Evolutionary conservation across 768 basidiomycete genomes (phyloP).

Genomic region (Pleurotus platypus): DNA sequence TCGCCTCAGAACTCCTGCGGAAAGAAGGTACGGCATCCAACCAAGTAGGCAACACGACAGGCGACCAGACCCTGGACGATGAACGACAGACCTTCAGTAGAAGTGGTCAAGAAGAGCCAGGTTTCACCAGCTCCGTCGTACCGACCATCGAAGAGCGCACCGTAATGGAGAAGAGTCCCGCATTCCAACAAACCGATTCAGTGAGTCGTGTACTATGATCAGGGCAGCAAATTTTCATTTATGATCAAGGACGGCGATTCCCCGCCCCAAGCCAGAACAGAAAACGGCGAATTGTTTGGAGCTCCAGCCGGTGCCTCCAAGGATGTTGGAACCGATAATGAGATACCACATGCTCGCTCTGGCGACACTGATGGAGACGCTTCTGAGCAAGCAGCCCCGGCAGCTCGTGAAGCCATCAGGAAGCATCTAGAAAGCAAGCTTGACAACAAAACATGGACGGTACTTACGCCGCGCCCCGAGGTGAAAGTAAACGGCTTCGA

Average conservation of each 20-base stretch:
- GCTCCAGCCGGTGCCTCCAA: slow-evolving; percentile 51
- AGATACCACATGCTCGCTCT: slow-evolving; percentile 43
- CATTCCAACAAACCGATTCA: slow-evolving; percentile 23
- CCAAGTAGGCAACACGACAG: slow-evolving; percentile 32
- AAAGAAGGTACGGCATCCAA: slow-evolving; percentile 41
- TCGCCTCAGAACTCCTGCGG: slow-evolving; percentile 32
- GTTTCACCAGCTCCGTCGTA: slow-evolving; percentile 60
- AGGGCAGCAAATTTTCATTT: neutral
- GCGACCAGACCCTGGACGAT: slow-evolving; percentile 37
- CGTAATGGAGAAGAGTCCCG: slow-evolving; percentile 45
- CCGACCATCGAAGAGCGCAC: slow-evolving; percentile 71
- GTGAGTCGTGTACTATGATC: neutral
- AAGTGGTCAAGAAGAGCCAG: slow-evolving; percentile 46
- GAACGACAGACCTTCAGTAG: slow-evolving; percentile 51
- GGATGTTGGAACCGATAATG: slow-evolving; percentile 36
- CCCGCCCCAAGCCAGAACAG: slow-evolving; percentile 27
- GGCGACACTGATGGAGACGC: slow-evolving; percentile 40
- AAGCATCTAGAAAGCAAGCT: slow-evolving; percentile 53
- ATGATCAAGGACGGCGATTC: slow-evolving; percentile 2
- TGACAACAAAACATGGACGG: slow-evolving; percentile 52
- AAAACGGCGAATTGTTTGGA: slow-evolving; percentile 45
- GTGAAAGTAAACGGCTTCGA: slow-evolving; percentile 79
- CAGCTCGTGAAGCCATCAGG: slow-evolving; percentile 46
- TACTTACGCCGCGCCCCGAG: slow-evolving; percentile 64
- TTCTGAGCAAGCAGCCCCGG: slow-evolving; percentile 46